Percentiles rank a stretch among this genome's conserved stretches.
phyloP scores from a whole-genome alignment of 2,329 filamentous ascomycete species.

The Epichloe amarillans region DNA sequence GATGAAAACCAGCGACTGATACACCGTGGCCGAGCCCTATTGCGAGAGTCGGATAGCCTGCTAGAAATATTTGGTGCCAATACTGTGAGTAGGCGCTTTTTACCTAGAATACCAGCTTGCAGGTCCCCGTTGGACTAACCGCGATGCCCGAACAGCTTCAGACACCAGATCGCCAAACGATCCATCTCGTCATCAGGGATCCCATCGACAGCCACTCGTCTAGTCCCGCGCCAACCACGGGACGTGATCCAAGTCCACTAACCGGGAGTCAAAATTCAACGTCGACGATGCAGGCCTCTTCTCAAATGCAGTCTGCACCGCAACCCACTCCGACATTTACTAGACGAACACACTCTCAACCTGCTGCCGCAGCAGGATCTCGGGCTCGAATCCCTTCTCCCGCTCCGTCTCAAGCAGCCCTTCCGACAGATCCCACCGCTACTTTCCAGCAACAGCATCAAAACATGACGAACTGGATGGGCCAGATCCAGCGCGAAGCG shows the following conservation, averaged over 20 bases:
- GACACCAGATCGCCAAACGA: conserved; percentile 32
- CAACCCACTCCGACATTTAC: conserved; percentile 16
- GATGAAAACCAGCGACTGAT: conserved; percentile 47
- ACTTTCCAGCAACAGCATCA: conserved; percentile 27
- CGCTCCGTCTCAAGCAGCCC: conserved; percentile 5
- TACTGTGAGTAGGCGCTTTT: conserved; percentile 25
- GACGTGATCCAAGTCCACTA: conserved; percentile 16
- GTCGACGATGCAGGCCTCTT: conserved; percentile 4
- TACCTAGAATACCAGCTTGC: neutral
- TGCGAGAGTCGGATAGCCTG: conserved; percentile 41
- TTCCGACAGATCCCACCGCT: conserved; percentile 17
- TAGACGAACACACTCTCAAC: conserved; percentile 17
- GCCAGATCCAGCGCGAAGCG: conserved; percentile 33
- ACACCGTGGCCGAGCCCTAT: conserved; percentile 42
- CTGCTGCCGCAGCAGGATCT: conserved; percentile 14
- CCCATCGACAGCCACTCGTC: conserved; percentile 16
- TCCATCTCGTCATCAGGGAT: conserved; percentile 40
- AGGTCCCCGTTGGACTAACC: conserved; percentile 5
- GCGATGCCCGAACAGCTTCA: conserved; percentile 22
- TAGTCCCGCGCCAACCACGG: conserved; percentile 11
- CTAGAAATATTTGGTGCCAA: conserved; percentile 43
- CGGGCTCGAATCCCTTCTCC: conserved; percentile 21
- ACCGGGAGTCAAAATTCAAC: neutral
- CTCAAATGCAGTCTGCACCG: conserved; percentile 12
- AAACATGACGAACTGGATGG: conserved; percentile 31